Base-by-base conservation (phyloP, 768 basidiomycete species). In the Termitomyces sp. region DNA sequence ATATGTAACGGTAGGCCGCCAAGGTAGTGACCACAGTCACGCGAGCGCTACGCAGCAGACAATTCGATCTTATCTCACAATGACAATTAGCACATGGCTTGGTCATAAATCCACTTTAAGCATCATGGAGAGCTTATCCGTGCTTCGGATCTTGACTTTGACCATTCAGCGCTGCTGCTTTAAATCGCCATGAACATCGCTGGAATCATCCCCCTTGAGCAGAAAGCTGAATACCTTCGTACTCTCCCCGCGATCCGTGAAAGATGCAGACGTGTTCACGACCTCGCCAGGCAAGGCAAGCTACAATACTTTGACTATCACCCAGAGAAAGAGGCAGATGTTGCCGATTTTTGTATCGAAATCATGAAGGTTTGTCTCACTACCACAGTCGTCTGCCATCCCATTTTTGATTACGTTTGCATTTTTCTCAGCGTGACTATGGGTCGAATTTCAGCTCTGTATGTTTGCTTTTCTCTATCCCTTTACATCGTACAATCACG, bases 191-290 rank as follows among this genome's bases (percentile, higher is more conserved):
- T 72, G 70, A 72, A 70, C 58, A 56, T 74, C 35, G 60, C 67
- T 30, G 66, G 61, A 21, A 58, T 51, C 19, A 58, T 70, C 14
- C 53, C 73, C 11, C 53, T 69, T 15, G 60, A 70, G 41, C 68
- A 76, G 57, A 80, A 72, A 38, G 82, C 85, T 24, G 73, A 71
- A 5, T 95, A 94, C 65, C 81, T 97, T 43, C 85, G 88, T 32
- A 93, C 90, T 0, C 77, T 97, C 3, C 88, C 91, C 15, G 82
- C 93, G n/a, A 93, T 98, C 62, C 82, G 96, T 45, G 87, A 94
- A 62, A 80, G 92, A 42, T 98, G 93, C 69, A 66, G 71, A 11
- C 79, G 79, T 41, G 92, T 98, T 34, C 84, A 88, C 68, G 79
- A 83, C 28, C 84, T 96, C 19, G 94, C 91, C 12, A 73, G 82